Evolutionary conservation across 176 grass and related monocot genomes (phyloP).

Genomic region (Chrysopogon serrulatus): DNA sequence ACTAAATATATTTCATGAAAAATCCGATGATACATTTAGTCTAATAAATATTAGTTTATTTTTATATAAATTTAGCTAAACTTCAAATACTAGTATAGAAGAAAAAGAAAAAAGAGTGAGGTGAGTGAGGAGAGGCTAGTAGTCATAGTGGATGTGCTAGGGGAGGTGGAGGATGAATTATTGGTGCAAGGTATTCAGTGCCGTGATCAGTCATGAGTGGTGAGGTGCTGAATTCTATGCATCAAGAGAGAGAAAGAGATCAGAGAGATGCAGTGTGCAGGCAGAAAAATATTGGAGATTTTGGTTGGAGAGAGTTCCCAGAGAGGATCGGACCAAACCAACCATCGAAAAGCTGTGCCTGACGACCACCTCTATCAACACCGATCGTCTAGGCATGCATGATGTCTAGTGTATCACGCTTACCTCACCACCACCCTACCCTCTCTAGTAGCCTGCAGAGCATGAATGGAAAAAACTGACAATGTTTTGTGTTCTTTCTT

Average conservation of each 20-base stretch:
- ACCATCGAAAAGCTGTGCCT: constrained; percentile 43
- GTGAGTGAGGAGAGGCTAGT: background rate
- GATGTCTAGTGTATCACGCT: constrained; percentile 15
- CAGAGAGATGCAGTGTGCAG: no score
- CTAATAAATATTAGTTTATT: background rate
- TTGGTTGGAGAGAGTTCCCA: constrained; percentile 47
- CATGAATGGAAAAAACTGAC: background rate
- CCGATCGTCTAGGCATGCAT: background rate
- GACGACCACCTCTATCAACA: background rate
- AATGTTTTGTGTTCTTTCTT: background rate
- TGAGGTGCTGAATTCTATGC: constrained; percentile 61
- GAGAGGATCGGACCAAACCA: constrained; percentile 44
- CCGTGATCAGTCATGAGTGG: constrained; percentile 60
- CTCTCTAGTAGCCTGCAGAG: background rate
- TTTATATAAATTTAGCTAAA: background rate
- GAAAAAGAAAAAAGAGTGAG: background rate
- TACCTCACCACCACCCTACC: constrained; percentile 1
- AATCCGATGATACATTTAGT: background rate
- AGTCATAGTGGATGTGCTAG: background rate
- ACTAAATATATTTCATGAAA: background rate
- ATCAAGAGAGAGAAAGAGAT: constrained; percentile 1
- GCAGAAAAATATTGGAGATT: constrained; percentile 29
- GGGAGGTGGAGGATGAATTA: constrained; percentile 8
- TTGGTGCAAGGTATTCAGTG: constrained; percentile 77
- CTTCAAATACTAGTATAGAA: no score